phyloP scores from a whole-genome alignment of 2,329 filamentous ascomycete species.

The Fulvia fulva region DNA sequence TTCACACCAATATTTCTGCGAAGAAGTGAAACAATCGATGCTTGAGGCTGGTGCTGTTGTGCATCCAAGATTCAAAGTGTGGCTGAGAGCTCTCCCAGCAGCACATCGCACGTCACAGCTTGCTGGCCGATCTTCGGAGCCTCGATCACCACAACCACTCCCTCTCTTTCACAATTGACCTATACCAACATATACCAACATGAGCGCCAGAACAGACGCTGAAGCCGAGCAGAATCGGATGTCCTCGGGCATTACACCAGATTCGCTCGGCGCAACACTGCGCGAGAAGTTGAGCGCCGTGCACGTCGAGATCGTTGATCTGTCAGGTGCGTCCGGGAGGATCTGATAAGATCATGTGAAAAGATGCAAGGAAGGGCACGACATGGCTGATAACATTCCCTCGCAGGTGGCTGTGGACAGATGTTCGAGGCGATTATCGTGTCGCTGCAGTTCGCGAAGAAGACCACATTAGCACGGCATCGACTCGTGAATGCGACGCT shows the following conservation, averaged over 20 bases:
- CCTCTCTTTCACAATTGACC: background rate
- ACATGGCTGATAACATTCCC: background rate
- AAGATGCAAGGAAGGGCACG: background rate
- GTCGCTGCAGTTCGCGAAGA: constrained; percentile 48
- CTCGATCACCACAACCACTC: background rate
- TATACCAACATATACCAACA: constrained; percentile 20
- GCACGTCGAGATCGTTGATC: constrained; percentile 84
- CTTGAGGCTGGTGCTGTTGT: background rate
- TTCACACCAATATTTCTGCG: background rate
- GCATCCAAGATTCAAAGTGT: background rate
- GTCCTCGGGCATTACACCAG: constrained; percentile 63
- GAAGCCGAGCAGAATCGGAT: constrained; percentile 49
- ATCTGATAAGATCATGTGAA: constrained; percentile 4
- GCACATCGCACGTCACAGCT: background rate
- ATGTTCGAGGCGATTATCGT: constrained; percentile 68
- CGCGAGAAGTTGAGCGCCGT: constrained; percentile 65
- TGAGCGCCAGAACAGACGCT: constrained; percentile 43
- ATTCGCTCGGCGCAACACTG: constrained; percentile 65
- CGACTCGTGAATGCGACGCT: constrained; percentile 78
- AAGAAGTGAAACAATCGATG: background rate
- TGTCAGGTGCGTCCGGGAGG: constrained; percentile 66
- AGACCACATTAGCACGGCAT: constrained; percentile 74
- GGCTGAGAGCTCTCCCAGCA: background rate
- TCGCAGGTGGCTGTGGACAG: constrained; percentile 64
- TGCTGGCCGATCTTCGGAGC: background rate